Evolutionary conservation across 2,329 filamentous ascomycete genomes (phyloP).

Genomic region (Talaromyces sp.): DNA sequence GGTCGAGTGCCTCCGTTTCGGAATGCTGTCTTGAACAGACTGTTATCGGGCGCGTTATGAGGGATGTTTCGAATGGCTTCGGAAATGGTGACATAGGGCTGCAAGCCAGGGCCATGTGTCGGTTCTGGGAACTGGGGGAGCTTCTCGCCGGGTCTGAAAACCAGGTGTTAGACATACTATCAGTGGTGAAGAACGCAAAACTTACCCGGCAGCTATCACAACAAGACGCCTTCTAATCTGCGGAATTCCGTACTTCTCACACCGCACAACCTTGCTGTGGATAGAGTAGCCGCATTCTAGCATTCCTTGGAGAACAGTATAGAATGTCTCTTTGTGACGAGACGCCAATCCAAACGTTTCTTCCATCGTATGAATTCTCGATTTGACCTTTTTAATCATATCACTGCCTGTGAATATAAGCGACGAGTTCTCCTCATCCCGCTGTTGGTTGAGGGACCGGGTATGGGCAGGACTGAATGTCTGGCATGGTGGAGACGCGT

Average conservation of each 20-base stretch:
- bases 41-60: constrained; percentile 36
- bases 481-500: constrained; percentile 74
- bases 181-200: neutral
- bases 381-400: constrained; percentile 55
- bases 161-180: constrained; percentile 41
- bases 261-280: constrained; percentile 59
- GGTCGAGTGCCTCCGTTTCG: constrained; percentile 22
- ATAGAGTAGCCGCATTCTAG: constrained; percentile 63
- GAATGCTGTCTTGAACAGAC: constrained; percentile 23
- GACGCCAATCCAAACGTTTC: constrained; percentile 67
- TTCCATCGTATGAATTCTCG: constrained; percentile 70
- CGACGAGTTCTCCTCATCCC: constrained; percentile 65
- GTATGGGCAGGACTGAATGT: constrained; percentile 71
- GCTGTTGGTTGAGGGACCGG: constrained; percentile 32
- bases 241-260: constrained; percentile 46
- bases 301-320: constrained; percentile 53
- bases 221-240: constrained; percentile 47
- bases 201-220: constrained; percentile 50
- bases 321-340: constrained; percentile 53
- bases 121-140: constrained; percentile 61
- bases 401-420: constrained; percentile 44
- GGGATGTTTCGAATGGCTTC: constrained; percentile 39
- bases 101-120: constrained; percentile 48
- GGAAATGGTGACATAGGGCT: constrained; percentile 36
- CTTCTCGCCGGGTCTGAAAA: constrained; percentile 63